Base-by-base conservation (phyloP, 768 basidiomycete species). In the Lactifluus rugatus region DNA sequence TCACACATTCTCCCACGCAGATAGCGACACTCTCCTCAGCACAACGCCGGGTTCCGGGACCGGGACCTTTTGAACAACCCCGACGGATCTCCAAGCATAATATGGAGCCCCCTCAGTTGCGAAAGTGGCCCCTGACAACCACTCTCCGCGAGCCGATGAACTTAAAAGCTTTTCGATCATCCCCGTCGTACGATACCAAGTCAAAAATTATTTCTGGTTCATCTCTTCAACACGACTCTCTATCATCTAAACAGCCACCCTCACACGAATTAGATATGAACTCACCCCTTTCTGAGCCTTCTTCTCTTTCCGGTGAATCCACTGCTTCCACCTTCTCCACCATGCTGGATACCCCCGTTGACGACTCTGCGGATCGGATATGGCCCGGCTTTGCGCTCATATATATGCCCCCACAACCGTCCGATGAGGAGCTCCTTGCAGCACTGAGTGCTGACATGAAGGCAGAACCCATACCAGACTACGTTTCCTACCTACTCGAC, bases 1-100 rank as follows among this genome's bases (percentile, higher is more conserved):
- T 63, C 23, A 32, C 62, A 2, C 47, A 54, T 57, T 63, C 62
- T n/a, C 62, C 62, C 7, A 63, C 62, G 6, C 60, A 25, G 14
- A 57, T 37, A 42, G 17, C 55, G 8, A n/a, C 19, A 3, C 19
- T 47, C 26, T 46, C 51, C 26, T 46, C 51, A 2, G 11, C 36
- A 13, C 48, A 44, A 34, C 28, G 14, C 17, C 32, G 25, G 17
- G 5, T 14, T 23, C 19, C 37, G 9, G 10, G 26, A 19, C 19
- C 37, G 9, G 10, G 26, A 19, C 28, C 34, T 2, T 28, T 41
- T 5, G 44, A 19, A 14, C 44, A 39, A 19, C 54, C 59, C 3
- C 59, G 59, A 19, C 37, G 16, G 28, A 60, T 60, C 10, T 56
- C 49, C 44, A 60, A 52, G 46, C 54, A 45, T 11, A 55, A 51